These are phyloP conservation scores for Epichloe bromicola DNA, from an alignment of 2,329 filamentous ascomycete genomes.

Conservation along the genomic window DNA sequence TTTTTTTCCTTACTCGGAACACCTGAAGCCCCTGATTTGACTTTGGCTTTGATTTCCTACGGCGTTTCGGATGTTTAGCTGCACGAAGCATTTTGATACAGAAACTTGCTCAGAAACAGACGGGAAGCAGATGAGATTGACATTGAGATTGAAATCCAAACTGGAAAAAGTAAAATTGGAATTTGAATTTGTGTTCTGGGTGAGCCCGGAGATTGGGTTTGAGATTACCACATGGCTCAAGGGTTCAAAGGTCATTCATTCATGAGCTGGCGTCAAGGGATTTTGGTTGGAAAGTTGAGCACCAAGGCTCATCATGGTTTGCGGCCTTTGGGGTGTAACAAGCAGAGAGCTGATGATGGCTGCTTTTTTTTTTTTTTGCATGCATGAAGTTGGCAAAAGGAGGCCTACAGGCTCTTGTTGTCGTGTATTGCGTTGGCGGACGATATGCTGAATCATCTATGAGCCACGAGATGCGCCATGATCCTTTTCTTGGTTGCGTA, in stretches of 20 bases:
- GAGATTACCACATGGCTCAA: not conserved
- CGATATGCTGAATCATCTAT: too few relatives aligned
- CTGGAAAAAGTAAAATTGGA: too few relatives aligned
- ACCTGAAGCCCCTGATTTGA: not conserved
- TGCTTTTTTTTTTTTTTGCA: not conserved
- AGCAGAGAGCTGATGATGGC: slow-evolving; percentile 3
- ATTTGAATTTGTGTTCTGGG: not conserved
- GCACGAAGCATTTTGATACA: not conserved
- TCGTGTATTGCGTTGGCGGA: too few relatives aligned
- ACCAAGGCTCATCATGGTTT: not conserved
- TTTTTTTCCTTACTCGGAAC: not conserved
- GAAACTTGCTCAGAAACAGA: not conserved
- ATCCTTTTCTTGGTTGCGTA: not conserved
- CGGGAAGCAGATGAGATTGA: not conserved
- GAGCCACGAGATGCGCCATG: too few relatives aligned
- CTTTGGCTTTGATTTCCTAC: not conserved
- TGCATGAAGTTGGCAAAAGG: not conserved
- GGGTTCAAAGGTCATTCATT: not conserved
- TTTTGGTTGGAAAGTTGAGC: not conserved
- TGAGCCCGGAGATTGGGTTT: not conserved
- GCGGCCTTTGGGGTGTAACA: not conserved
- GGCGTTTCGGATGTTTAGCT: not conserved
- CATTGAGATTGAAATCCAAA: not conserved
- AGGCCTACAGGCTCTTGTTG: not conserved
- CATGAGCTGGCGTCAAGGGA: not conserved